Percentiles rank a stretch among this genome's conserved stretches.
phyloP scores from a whole-genome alignment of 2,329 filamentous ascomycete genomes.

The Sporothrix brunneoviolacea region DNA sequence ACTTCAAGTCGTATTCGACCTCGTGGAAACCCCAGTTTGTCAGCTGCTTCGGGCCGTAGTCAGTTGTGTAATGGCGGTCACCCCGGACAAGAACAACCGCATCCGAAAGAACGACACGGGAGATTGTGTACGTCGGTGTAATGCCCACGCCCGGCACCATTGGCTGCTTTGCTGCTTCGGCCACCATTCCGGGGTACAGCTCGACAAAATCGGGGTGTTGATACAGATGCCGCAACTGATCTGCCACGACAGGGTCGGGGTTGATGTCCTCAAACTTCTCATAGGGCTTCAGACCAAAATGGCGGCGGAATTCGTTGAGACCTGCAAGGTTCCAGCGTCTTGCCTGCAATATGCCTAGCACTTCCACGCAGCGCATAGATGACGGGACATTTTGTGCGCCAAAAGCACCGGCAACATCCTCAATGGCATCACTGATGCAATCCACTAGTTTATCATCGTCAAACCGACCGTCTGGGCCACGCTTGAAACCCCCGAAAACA shows the following conservation, averaged over 20 bases:
- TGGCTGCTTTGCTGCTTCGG: conserved; percentile 67
- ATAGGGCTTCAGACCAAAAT: conserved; percentile 71
- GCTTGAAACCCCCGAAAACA: conserved; percentile 58
- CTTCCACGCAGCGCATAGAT: conserved; percentile 68
- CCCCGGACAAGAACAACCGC: conserved; percentile 72
- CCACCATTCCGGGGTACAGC: conserved; percentile 70
- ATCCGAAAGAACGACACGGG: conserved; percentile 68
- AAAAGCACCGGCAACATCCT: conserved; percentile 70
- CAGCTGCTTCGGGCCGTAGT: conserved; percentile 65
- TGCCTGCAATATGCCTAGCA: conserved; percentile 72
- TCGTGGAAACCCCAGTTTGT: conserved; percentile 83
- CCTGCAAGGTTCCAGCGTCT: conserved; percentile 71
- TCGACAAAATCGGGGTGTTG: conserved; percentile 75
- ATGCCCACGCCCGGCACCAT: conserved; percentile 71
- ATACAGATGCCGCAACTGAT: conserved; percentile 61
- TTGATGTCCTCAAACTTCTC: conserved; percentile 80
- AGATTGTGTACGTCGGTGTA: conserved; percentile 68
- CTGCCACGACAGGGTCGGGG: conserved; percentile 62
- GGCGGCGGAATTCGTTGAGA: conserved; percentile 78
- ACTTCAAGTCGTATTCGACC: conserved; percentile 62
- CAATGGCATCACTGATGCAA: conserved; percentile 61
- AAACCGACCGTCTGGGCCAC: conserved; percentile 61
- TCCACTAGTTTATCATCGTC: conserved; percentile 69
- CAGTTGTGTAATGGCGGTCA: conserved; percentile 72
- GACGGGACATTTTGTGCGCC: conserved; percentile 68